Conservation (phyloP, 169 alveolate species). For the Eimeria necatrix region DNA sequence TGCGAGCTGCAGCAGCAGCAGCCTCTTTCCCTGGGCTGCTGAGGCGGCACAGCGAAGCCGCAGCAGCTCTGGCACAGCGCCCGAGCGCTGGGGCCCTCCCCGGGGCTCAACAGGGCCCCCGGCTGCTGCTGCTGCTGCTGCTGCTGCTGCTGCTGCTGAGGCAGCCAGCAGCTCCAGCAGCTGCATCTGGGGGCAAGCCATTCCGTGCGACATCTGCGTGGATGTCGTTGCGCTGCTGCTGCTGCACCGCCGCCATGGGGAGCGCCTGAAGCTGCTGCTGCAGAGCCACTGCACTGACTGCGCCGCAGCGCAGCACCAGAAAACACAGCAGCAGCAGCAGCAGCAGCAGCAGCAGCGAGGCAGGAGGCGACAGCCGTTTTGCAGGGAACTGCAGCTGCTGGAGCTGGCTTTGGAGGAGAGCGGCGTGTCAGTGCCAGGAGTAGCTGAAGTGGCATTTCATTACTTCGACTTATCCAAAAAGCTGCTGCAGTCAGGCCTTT, state of each 20-base stretch:
- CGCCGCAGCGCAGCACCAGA: not conserved
- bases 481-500: not conserved
- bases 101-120: not conserved
- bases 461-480: slow-evolving; percentile 16
- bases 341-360: not conserved
- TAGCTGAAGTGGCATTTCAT: slow-evolving; percentile 61
- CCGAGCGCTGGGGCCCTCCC: too few species aligned
- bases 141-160: slow-evolving; percentile 6
- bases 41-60: not conserved
- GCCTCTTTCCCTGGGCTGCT: slow-evolving; percentile 54
- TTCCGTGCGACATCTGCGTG: slow-evolving; percentile 70
- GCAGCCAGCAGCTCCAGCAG: slow-evolving; percentile 10
- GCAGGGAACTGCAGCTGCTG: not conserved
- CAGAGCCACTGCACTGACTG: not conserved
- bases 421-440: slow-evolving; percentile 62
- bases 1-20: slow-evolving; percentile 8
- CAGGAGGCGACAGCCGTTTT: not conserved
- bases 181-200: slow-evolving; percentile 69
- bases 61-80: too few species aligned
- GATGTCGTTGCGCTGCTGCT: slow-evolving; percentile 66
- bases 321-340: not conserved
- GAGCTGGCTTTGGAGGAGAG: not conserved
- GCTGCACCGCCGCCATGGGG: slow-evolving; percentile 32
- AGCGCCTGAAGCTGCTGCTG: slow-evolving; percentile 23
- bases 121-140: not conserved